Evolutionary conservation across 2,329 filamentous ascomycete genomes (phyloP).

Genomic region (Fusarium verticillioides): DNA sequence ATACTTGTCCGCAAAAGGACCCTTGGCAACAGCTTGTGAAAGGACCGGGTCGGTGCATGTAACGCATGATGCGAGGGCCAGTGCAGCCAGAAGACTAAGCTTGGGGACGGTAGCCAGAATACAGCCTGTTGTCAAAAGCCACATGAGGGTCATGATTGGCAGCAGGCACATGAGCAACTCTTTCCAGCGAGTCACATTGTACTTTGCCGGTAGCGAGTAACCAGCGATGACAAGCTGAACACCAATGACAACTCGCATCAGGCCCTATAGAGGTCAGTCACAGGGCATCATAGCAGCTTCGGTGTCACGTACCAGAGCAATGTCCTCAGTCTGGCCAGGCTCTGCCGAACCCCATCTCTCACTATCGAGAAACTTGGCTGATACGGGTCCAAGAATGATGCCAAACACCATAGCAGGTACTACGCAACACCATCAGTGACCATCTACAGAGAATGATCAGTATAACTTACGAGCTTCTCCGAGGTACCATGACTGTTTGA

Average conservation of each 20-base stretch:
- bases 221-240: conserved; percentile 72
- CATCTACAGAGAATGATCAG: fast-evolving
- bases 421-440: conserved; percentile 40
- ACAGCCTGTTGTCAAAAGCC: conserved; percentile 67
- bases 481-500: conserved; percentile 64
- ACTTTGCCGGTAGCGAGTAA: conserved; percentile 69
- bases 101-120: conserved; percentile 66
- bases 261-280: conserved; percentile 46
- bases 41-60: conserved; percentile 61
- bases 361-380: conserved; percentile 63
- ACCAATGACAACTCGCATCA: conserved; percentile 70
- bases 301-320: conserved; percentile 51
- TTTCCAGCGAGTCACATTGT: conserved; percentile 60
- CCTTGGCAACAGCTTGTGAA: conserved; percentile 44
- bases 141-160: conserved; percentile 71
- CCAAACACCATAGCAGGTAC: conserved; percentile 67
- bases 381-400: conserved; percentile 64
- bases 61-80: conserved; percentile 70
- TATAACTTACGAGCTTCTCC: conserved; percentile 62
- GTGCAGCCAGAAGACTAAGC: conserved; percentile 61
- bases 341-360: conserved; percentile 42
- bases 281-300: not conserved
- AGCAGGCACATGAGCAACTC: conserved; percentile 66
- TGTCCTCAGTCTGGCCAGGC: conserved; percentile 49
- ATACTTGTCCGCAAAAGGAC: conserved; percentile 66